These are phyloP conservation scores for Diaporthe humulicola DNA, from an alignment of 2,329 filamentous ascomycete genomes.

Conservation along the genomic window DNA sequence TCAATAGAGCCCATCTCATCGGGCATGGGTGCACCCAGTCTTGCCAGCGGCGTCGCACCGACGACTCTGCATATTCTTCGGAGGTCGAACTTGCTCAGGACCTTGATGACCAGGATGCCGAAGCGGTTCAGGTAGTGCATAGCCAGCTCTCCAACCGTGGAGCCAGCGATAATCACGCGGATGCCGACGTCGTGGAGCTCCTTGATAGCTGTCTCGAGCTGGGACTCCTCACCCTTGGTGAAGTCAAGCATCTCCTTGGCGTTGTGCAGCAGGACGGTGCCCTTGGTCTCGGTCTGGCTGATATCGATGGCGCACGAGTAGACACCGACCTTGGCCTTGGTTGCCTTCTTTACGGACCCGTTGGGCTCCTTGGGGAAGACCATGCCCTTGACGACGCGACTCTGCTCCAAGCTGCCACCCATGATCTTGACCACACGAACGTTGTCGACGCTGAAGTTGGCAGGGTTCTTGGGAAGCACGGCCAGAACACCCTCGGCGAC, in stretches of 20 bases:
- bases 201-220: conserved; percentile 93
- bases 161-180: conserved; percentile 90
- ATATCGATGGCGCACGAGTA: conserved; percentile 97
- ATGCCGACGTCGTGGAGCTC: conserved; percentile 95
- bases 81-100: conserved; percentile 98
- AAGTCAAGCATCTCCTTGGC: conserved; percentile 99
- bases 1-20: conserved; percentile 98
- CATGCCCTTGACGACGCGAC: conserved; percentile 96
- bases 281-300: conserved; percentile 98
- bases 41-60: conserved; percentile 94
- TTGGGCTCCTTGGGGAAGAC: conserved; percentile 98
- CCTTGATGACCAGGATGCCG: conserved; percentile 95
- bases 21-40: conserved; percentile 98
- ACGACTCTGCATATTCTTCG: conserved; percentile 95
- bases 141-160: conserved; percentile 94
- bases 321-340: conserved; percentile 94
- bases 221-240: conserved; percentile 94
- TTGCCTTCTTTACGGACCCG: conserved; percentile 89
- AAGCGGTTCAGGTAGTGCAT: conserved; percentile 98
- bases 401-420: conserved; percentile 95
- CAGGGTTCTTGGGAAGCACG: conserved; percentile 94
- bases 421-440: conserved; percentile 99
- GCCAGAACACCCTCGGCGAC: conserved; percentile 88
- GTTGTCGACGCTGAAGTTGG: conserved; percentile 99
- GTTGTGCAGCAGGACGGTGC: conserved; percentile 95